These are phyloP conservation scores for Malbranchea zuffiana DNA, from an alignment of 2,329 filamentous ascomycete genomes.

Conservation along the genomic window DNA sequence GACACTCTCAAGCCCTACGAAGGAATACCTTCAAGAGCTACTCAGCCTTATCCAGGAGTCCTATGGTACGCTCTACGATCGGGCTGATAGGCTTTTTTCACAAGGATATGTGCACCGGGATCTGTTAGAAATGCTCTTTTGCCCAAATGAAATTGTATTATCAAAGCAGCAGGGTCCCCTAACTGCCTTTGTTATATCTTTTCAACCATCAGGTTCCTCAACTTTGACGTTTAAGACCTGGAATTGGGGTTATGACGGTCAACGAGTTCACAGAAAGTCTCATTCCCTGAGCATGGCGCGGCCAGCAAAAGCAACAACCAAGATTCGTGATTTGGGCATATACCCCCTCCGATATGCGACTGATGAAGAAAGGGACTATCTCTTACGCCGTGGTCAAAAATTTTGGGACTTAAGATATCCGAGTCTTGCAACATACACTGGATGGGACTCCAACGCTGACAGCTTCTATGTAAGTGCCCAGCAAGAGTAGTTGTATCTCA, in stretches of 20 bases:
- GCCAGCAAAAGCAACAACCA: not conserved
- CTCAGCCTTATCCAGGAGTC: not conserved
- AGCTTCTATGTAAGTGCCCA: not conserved
- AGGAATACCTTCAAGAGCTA: slow-evolving; percentile 4
- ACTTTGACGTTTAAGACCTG: not conserved
- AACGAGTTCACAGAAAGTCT: not conserved
- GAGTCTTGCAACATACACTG: slow-evolving; percentile 1
- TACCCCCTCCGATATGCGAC: not conserved
- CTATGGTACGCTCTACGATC: not conserved
- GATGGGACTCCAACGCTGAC: not conserved
- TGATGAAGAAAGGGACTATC: not conserved
- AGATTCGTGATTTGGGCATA: slow-evolving; percentile 1
- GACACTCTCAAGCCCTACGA: not conserved
- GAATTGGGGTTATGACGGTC: not conserved
- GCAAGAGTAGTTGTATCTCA: not conserved
- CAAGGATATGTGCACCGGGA: not conserved
- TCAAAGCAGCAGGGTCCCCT: not conserved
- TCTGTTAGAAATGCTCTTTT: slow-evolving; percentile 1
- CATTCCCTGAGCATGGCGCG: not conserved
- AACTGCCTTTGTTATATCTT: not conserved
- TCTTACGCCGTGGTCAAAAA: not conserved
- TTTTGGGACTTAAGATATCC: slow-evolving; percentile 1
- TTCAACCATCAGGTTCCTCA: not conserved
- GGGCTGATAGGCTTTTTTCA: not conserved
- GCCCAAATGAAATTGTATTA: slow-evolving; percentile 1